Conservation (phyloP, 2,329 filamentous ascomycete genomes). For the Fusarium sp. region DNA sequence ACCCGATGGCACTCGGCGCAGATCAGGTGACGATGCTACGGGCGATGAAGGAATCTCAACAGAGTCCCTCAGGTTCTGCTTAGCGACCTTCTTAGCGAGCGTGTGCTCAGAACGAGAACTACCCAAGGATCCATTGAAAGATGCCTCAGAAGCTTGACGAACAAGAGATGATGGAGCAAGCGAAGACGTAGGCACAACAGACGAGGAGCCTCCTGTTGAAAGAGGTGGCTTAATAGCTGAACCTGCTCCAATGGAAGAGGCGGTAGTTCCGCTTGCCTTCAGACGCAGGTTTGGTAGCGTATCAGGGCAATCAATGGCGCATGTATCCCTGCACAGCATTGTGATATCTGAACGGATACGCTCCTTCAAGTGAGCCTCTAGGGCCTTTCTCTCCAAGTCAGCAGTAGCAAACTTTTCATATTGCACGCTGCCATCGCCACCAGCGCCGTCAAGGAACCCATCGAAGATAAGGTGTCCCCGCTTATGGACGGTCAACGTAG, state of each 20-base stretch:
- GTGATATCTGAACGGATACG: conserved; percentile 65
- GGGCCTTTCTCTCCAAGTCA: conserved; percentile 56
- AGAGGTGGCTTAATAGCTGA: conserved; percentile 21
- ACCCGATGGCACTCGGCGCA: conserved; percentile 47
- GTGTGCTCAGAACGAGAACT: conserved; percentile 46
- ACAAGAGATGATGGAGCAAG: conserved; percentile 32
- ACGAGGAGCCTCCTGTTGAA: conserved; percentile 27
- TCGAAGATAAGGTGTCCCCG: conserved; percentile 65
- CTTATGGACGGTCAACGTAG: conserved; percentile 64
- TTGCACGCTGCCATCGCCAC: conserved; percentile 52
- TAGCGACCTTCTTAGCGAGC: conserved; percentile 44
- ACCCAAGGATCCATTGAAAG: conserved; percentile 40
- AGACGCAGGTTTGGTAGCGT: conserved; percentile 49
- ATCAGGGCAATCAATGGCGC: conserved; percentile 57
- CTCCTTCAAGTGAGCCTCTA: conserved; percentile 60
- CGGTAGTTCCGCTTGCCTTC: conserved; percentile 38
- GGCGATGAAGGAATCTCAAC: conserved; percentile 38
- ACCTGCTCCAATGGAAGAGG: conserved; percentile 28
- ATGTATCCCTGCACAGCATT: conserved; percentile 67
- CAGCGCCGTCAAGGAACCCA: conserved; percentile 50
- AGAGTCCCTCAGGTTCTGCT: conserved; percentile 42
- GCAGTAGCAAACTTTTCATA: conserved; percentile 52
- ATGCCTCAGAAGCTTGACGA: conserved; percentile 39
- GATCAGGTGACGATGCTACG: conserved; percentile 30
- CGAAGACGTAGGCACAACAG: conserved; percentile 30